These are phyloP conservation scores for Ganoderma lingzhi DNA, from an alignment of 1,284 basidiomycete species.

Conservation along the genomic window DNA sequence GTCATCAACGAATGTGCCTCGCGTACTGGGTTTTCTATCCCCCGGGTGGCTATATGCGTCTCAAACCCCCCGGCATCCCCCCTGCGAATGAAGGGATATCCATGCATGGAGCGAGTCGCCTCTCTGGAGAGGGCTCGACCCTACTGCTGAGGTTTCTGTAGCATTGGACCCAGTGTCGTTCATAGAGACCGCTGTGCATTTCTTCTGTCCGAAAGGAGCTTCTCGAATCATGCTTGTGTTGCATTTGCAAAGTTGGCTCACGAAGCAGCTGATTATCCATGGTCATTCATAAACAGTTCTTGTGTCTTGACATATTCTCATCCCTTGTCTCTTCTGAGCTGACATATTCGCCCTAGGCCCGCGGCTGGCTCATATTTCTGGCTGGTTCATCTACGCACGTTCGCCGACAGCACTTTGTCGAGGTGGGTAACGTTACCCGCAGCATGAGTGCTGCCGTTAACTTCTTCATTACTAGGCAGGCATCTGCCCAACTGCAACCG, in stretches of 20 bases:
- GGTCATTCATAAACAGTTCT: neutral
- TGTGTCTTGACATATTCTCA: too few species aligned
- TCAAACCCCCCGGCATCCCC: neutral
- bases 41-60: neutral
- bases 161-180: too few species aligned
- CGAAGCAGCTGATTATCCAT: too few species aligned
- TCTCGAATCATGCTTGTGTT: too few species aligned
- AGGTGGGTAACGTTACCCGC: neutral
- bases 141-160: too few species aligned
- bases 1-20: neutral
- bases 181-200: too few species aligned
- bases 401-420: neutral
- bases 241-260: too few species aligned
- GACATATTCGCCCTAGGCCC: neutral
- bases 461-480: neutral
- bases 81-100: too few species aligned
- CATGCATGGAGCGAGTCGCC: too few species aligned
- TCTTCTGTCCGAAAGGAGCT: too few species aligned
- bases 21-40: neutral
- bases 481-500: neutral
- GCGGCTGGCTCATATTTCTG: too few species aligned
- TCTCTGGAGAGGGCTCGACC: too few species aligned
- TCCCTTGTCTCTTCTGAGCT: neutral
- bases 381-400: neutral
- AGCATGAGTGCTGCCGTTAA: neutral